phyloP scores from a whole-genome alignment of 225 moss, liverwort and hornwort genomes.

The Pseudoscleropodium purum region DNA sequence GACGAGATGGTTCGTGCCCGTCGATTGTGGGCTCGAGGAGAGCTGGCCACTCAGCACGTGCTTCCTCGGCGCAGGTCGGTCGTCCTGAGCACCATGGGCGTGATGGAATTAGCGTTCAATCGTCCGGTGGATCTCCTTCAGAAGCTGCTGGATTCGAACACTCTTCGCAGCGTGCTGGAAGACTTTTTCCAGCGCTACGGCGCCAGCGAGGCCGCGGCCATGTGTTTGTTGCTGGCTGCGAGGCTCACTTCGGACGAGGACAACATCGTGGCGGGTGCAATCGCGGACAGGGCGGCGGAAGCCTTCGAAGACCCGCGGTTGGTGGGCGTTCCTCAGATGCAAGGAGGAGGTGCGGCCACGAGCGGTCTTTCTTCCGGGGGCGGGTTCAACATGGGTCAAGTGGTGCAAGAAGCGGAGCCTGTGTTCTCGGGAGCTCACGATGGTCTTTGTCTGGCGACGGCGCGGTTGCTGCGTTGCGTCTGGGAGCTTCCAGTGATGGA shows the following conservation, averaged over 20 bases:
- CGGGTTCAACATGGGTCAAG: constrained; percentile 78
- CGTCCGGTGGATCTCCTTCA: constrained; percentile 93
- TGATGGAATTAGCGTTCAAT: constrained; percentile 83
- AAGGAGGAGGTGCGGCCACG: constrained; percentile 53
- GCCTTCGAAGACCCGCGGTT: constrained; percentile 92
- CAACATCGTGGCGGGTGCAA: constrained; percentile 50
- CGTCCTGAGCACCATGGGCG: constrained; percentile 88
- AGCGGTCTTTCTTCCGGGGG: constrained; percentile 62
- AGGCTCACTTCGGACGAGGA: constrained; percentile 88
- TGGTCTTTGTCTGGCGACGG: constrained; percentile 88
- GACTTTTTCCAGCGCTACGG: constrained; percentile 97
- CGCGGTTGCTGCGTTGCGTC: constrained; percentile 78
- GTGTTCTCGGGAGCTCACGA: constrained; percentile 98
- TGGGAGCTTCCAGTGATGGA: constrained; percentile 97
- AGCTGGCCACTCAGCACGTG: constrained; percentile 91
- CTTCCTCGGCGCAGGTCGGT: constrained; percentile 78
- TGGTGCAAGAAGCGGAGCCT: constrained; percentile 86
- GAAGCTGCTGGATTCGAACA: constrained; percentile 68
- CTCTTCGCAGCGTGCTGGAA: constrained; percentile 60
- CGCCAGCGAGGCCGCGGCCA: constrained; percentile 82
- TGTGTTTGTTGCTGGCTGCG: constrained; percentile 95
- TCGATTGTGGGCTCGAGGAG: constrained; percentile 91
- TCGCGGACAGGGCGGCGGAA: constrained; percentile 85
- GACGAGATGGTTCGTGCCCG: constrained; percentile 80
- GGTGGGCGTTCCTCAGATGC: constrained; percentile 94